Base-by-base conservation (phyloP, 495 filamentous ascomycete genomes). In the Baudoinia panamericana region DNA sequence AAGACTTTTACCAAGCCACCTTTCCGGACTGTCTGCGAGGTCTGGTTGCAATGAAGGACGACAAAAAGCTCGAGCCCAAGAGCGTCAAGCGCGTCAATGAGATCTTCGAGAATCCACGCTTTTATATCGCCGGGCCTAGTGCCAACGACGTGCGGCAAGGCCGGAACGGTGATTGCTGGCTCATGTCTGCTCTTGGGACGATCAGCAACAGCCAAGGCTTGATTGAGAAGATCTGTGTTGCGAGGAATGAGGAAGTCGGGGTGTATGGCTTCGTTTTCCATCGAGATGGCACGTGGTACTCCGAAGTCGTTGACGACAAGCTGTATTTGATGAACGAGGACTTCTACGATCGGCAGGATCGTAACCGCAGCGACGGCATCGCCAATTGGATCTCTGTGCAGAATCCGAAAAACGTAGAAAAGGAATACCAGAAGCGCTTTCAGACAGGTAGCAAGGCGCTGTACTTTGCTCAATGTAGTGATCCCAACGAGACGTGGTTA, bases 181-280 rank as follows among this genome's bases (percentile, higher is more conserved):
- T 93, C 35, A 72, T 93, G 67, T 80, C 85, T 18, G 87, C 84
- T 9, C 56, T 94, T 34, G 82, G 76, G 41, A 88, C 83, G 1
- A 68, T 93, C 45, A 78, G 76, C 30, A 88, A 84, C 56, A 84
- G 85, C 60, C 62, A 72, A 20, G 76, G 72, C 0, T 60, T 93
- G 48, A 82, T 93, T 39, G 73, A 86, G 52, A 72, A 69, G 36
- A 68, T 93, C 12, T 94, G 86, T 53, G 83, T 93, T 13, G 75
- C 72, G 12, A 65, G 71, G 9, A 72, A 93, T 55, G 75, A 86
- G 54, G 63, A 69, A 29, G 75, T 93, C 20, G 87, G 86, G 5
- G 84, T 93, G 16, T 93, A 94, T 53, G 86, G 86, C 0, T 93
- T 93, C 55, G 85, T 93, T 9, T 93, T 94, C 56, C 71, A 84